Base-by-base conservation (phyloP, 768 basidiomycete genomes). In the Tylopilus intermedius region DNA sequence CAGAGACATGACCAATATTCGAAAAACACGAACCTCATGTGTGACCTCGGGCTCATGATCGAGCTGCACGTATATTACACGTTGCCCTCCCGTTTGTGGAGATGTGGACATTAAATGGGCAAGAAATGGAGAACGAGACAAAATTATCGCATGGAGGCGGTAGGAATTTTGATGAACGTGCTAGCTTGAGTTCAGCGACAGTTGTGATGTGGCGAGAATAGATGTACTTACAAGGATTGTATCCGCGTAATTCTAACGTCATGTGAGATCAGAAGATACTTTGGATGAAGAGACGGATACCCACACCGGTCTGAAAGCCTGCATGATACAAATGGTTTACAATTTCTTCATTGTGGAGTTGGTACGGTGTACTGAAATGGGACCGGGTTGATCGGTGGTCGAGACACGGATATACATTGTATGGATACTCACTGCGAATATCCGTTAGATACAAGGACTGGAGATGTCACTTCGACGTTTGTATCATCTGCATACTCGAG, bases 101-200 rank as follows among this genome's bases (percentile, higher is more conserved):
- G 86, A 83, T 45, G 86, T 88, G 50, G 85, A 87, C 85, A 95
- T 90, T 59, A 91, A 76, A 67, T 92, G 90, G 38, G 86, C 88
- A 63, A 94, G 80, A 71, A 83, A 89, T 35, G 93, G 91, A 30
- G 91, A 93, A 49, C 86, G 85, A 55, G 90, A 89, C 56, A 94
- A 76, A 58, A 94, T 85, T 69, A 94, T 87, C 57, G 86, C 82
- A 72, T 93, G 88, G 33, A 91, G 79, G 50, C 82, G 81, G 69
- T 90, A 91, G 55, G 77, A 74, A 69, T 80, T 80, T 76, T 85
- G 81, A 64, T 83, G 80, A 51, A 87, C 82, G 73, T 87, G 86
- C 86, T 90, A 63, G 32, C 54, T 53, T 45, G 18, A 11, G 53
- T 47, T 58, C 41, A 53, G 54, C 52, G 48, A 55, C 45, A 46